Evolutionary conservation across 352 stramenopile species (phyloP).

Genomic region (Phytophthora fragariaefolia): DNA sequence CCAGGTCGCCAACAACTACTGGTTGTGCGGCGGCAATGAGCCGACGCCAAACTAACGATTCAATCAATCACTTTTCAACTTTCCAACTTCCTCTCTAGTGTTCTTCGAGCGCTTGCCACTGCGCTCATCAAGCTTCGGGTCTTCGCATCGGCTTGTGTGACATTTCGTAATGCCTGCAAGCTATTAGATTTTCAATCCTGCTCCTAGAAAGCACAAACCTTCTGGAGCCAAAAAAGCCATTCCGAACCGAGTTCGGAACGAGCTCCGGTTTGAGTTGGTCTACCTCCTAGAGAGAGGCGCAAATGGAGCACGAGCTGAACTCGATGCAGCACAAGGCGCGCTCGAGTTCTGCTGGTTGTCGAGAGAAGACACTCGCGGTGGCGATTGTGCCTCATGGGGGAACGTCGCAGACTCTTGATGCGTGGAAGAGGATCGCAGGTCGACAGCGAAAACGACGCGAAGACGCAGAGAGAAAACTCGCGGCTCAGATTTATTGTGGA

Average conservation of each 20-base stretch:
- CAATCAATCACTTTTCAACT: no score
- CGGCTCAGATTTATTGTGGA: slow-evolving; percentile 39
- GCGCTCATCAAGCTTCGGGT: no score
- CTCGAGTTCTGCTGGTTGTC: not conserved
- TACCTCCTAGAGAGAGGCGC: slow-evolving; percentile 31
- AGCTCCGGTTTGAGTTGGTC: slow-evolving; percentile 33
- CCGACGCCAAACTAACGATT: no score
- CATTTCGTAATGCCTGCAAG: no score
- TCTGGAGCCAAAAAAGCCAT: slow-evolving; percentile 7
- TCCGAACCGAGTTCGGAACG: slow-evolving; percentile 33
- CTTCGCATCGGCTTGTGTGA: no score
- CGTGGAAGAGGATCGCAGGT: slow-evolving; percentile 25
- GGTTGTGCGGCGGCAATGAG: no score
- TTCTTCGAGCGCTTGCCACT: no score
- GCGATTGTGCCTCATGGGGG: slow-evolving; percentile 1
- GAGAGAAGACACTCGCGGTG: not conserved
- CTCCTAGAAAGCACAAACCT: not conserved
- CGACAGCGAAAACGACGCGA: slow-evolving; percentile 20
- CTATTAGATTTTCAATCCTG: no score
- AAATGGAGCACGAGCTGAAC: slow-evolving; percentile 31
- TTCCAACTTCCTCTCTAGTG: no score
- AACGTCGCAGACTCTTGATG: not conserved
- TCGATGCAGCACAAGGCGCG: slow-evolving; percentile 8
- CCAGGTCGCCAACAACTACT: no score
- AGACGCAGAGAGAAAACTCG: slow-evolving; percentile 31